phyloP scores from a whole-genome alignment of 305 asterid genomes.

The Ajuga reptans region DNA sequence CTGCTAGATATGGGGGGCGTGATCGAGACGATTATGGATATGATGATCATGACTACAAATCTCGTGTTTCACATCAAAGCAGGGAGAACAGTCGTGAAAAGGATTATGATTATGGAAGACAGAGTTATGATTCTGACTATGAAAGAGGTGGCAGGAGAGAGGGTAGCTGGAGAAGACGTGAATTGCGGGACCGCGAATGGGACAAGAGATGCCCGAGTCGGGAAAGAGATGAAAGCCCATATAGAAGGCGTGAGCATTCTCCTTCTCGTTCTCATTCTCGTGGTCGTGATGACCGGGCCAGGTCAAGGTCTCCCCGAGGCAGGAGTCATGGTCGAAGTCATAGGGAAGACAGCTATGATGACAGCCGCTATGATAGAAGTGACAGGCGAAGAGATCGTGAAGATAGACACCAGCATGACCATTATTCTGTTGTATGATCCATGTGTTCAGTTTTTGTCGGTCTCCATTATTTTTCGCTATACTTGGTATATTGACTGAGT shows the following conservation, averaged over 20 bases:
- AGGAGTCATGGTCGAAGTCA: constrained; percentile 76
- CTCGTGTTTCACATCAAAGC: constrained; percentile 53
- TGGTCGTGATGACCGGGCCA: constrained; percentile 60
- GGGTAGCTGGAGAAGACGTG: constrained; percentile 72
- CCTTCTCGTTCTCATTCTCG: constrained; percentile 70
- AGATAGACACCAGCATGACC: constrained; percentile 57
- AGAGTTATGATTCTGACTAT: constrained; percentile 86
- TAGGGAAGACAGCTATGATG: constrained; percentile 86
- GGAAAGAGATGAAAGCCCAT: constrained; percentile 76
- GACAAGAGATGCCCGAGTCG: constrained; percentile 69
- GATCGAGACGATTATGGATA: constrained; percentile 72
- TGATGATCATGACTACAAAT: constrained; percentile 79
- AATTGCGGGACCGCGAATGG: constrained; percentile 76
- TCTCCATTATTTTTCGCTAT: constrained; percentile 10
- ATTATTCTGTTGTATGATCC: constrained; percentile 55
- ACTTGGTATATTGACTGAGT: constrained; percentile 14
- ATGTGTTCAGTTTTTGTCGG: constrained; percentile 5
- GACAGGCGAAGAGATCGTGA: constrained; percentile 76
- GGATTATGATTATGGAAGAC: constrained; percentile 70
- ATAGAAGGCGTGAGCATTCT: constrained; percentile 53
- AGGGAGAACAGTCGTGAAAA: constrained; percentile 79
- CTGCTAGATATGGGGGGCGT: constrained; percentile 71
- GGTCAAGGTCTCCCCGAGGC: constrained; percentile 91
- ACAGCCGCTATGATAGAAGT: constrained; percentile 56
- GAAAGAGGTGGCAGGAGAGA: constrained; percentile 76